Conservation (phyloP, 306 rosid species). For the Casuarina glauca region DNA sequence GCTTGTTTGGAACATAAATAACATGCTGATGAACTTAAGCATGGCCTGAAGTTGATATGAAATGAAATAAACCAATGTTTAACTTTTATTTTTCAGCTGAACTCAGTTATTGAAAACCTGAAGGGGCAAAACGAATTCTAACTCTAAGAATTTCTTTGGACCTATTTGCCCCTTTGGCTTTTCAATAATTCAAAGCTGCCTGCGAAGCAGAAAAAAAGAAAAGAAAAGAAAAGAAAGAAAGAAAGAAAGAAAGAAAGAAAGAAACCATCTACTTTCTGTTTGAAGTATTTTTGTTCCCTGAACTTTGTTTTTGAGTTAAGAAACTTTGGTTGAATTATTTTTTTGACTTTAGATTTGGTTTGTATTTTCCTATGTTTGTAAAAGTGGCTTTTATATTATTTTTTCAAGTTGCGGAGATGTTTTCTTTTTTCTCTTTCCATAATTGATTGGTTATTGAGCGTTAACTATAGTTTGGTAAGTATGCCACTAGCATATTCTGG, state of each 20-base stretch:
- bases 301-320: background rate
- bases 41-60: no score
- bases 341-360: background rate
- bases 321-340: background rate
- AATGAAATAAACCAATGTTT: no score
- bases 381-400: background rate
- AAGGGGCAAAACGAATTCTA: background rate
- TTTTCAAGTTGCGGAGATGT: background rate
- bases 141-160: background rate
- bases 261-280: background rate
- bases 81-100: no score
- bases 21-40: no score
- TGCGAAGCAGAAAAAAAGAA: background rate
- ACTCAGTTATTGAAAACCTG: no score
- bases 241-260: no score
- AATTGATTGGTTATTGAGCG: no score
- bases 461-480: background rate
- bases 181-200: slow-evolving; percentile 3
- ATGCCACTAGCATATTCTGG: background rate
- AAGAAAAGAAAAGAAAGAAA: no score
- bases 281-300: background rate
- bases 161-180: background rate
- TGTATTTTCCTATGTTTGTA: background rate
- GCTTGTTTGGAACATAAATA: no score
- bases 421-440: background rate